A percentile compares a stretch with the other conserved stretches of the same genome.
phyloP scores from a whole-genome alignment of 2,329 filamentous ascomycete genomes.

The Botrytis hyacinthi region DNA sequence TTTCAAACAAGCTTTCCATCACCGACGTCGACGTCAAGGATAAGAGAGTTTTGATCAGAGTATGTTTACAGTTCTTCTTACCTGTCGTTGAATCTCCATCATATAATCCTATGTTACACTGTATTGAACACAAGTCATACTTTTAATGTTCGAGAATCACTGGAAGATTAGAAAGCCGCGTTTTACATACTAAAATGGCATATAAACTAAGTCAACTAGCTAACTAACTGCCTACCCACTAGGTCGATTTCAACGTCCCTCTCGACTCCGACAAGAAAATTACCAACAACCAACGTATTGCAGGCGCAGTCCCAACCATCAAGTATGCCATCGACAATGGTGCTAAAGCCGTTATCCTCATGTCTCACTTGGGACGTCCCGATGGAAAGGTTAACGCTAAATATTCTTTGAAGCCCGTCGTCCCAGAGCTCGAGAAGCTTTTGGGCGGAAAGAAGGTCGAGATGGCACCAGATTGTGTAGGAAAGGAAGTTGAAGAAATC shows the following conservation, averaged over 20 bases:
- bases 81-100: not conserved
- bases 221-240: slow-evolving; percentile 30
- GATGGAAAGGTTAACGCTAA: slow-evolving; percentile 87
- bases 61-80: slow-evolving; percentile 49
- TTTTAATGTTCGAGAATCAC: not conserved
- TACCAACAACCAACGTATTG: slow-evolving; percentile 98
- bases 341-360: slow-evolving; percentile 89
- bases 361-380: slow-evolving; percentile 97
- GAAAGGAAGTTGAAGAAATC: slow-evolving; percentile 82
- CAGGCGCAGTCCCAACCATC: slow-evolving; percentile 91
- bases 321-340: slow-evolving; percentile 88
- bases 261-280: slow-evolving; percentile 90
- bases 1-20: slow-evolving; percentile 97
- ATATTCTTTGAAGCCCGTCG: slow-evolving; percentile 92
- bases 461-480: slow-evolving; percentile 88
- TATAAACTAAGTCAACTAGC: slow-evolving; percentile 16
- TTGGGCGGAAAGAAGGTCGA: slow-evolving; percentile 74
- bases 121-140: not conserved
- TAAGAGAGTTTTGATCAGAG: slow-evolving; percentile 97
- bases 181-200: not conserved
- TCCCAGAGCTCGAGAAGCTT: slow-evolving; percentile 87
- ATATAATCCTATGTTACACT: not conserved
- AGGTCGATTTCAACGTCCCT: slow-evolving; percentile 99
- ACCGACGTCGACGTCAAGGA: slow-evolving; percentile 94
- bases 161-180: no score